phyloP scores from a whole-genome alignment of 2,329 filamentous ascomycete genomes.

The Monilinia aucupariae region DNA sequence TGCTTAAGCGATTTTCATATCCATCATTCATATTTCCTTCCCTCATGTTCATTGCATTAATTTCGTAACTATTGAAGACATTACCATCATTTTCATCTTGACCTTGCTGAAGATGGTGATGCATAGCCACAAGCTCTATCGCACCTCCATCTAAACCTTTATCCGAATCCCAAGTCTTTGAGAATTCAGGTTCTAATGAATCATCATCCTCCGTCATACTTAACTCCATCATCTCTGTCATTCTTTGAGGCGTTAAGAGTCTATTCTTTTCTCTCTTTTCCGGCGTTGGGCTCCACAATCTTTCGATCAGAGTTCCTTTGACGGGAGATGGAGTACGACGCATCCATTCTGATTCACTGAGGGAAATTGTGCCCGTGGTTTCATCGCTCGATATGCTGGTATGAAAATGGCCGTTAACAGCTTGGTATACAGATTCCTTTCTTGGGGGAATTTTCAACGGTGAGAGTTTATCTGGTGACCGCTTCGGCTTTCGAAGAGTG shows the following conservation, averaged over 20 bases:
- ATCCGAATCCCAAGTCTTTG: background rate
- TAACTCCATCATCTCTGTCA: constrained; percentile 5
- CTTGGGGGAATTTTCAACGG: background rate
- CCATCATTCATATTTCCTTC: background rate
- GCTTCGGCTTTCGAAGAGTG: constrained; percentile 20
- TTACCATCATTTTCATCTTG: background rate
- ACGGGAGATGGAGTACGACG: constrained; percentile 24
- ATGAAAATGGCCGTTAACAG: background rate
- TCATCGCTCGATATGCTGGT: constrained; percentile 4
- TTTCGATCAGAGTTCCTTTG: constrained; percentile 3
- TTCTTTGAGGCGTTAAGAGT: background rate
- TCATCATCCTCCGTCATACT: background rate
- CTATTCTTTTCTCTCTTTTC: constrained; percentile 1
- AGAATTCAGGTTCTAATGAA: background rate
- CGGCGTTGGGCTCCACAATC: constrained; percentile 13
- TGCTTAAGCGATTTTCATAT: background rate
- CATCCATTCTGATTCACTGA: constrained; percentile 31
- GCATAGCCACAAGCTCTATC: background rate
- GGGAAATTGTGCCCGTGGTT: constrained; percentile 20
- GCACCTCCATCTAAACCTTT: background rate
- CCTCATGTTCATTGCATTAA: constrained; percentile 6
- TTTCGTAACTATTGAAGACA: background rate
- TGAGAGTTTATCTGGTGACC: background rate
- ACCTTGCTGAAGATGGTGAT: background rate
- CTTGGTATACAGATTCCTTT: background rate